Conservation (phyloP, 1,284 basidiomycete genomes). For the Abortiporus biennis region DNA sequence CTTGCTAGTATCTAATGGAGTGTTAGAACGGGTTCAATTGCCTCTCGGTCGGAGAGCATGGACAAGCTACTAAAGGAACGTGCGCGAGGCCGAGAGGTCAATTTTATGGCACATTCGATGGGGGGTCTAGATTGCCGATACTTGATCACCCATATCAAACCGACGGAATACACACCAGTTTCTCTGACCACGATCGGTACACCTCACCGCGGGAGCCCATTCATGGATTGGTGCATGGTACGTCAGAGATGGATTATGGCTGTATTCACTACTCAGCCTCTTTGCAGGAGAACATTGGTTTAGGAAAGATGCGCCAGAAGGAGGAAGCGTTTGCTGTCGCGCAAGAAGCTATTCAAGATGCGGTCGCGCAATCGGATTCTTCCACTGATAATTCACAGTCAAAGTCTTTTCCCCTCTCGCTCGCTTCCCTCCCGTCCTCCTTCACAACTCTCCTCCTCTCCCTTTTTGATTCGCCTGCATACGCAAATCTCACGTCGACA, state of each 20-base stretch:
- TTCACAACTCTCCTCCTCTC: constrained; percentile 89
- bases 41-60: constrained; percentile 76
- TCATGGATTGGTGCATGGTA: constrained; percentile 98
- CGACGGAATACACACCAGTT: constrained; percentile 79
- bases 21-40: constrained; percentile 84
- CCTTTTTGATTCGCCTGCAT: constrained; percentile 94
- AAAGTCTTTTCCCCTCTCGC: constrained; percentile 27
- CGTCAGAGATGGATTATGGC: constrained; percentile 24
- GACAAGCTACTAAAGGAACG: constrained; percentile 69
- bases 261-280: background rate
- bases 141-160: constrained; percentile 82
- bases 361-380: background rate
- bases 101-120: constrained; percentile 97
- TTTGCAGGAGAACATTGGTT: constrained; percentile 75
- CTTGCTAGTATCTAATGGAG: constrained; percentile 1
- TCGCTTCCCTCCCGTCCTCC: constrained; percentile 66
- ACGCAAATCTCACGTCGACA: constrained; percentile 87
- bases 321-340: constrained; percentile 21
- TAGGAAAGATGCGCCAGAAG: constrained; percentile 55
- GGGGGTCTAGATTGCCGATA: constrained; percentile 93
- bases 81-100: constrained; percentile 71
- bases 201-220: constrained; percentile 93
- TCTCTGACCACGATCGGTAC: constrained; percentile 91
- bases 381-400: background rate
- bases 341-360: background rate